Base-by-base conservation (phyloP, 1,139 yeast genomes). In the Keqinozyma sinolaborantium region DNA sequence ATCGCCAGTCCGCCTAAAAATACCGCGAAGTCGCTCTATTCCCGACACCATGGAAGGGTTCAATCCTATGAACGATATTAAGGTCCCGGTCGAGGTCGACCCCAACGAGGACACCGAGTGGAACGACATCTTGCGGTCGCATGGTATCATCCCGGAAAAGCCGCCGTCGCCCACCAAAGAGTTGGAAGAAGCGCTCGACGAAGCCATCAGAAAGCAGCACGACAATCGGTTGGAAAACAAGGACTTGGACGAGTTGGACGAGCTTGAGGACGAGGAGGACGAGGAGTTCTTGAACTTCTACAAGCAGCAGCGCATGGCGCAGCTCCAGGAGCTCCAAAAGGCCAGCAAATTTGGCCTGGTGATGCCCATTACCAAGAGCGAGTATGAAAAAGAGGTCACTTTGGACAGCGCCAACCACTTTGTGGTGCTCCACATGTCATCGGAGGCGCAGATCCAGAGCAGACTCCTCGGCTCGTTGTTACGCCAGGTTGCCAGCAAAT, bases 81-180 rank as follows among this genome's bases (percentile, higher is more conserved):
- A 44, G 30, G 44, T 83, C 51, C 85, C 83, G 48, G 94, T 88
- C 31, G 90, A 88, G 58, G 97, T 90, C 34, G 90, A 92, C 59
- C 97, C 96, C 23, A 78, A 76, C 41, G 98, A 92, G 58, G 99
- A 92, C 53, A 92, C 98, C 1, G 98, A 92, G 57, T 92, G 99
- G 98, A 92, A 92, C 54, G 99, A 92, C 58, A 88, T 92, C 42
- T 70, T 92, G 29, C 69, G 99, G 42, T 74, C 77, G 5, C 87
- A 90, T 42, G 97, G 97, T 9, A 79, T 92, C 40, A 87, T 92
- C 32, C 98, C 98, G 0, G 90, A 86, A 52, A 79, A 82, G 47
- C 88, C 95, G 20, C 92, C 94, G 14, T 86, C 95, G 16, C 95
- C 96, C 10, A 76, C 95, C 0, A 86, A 75, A 27, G 84, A 87